Evolutionary conservation across 2,329 filamentous ascomycete species (phyloP).

Genomic region (Cordyceps cicadae): DNA sequence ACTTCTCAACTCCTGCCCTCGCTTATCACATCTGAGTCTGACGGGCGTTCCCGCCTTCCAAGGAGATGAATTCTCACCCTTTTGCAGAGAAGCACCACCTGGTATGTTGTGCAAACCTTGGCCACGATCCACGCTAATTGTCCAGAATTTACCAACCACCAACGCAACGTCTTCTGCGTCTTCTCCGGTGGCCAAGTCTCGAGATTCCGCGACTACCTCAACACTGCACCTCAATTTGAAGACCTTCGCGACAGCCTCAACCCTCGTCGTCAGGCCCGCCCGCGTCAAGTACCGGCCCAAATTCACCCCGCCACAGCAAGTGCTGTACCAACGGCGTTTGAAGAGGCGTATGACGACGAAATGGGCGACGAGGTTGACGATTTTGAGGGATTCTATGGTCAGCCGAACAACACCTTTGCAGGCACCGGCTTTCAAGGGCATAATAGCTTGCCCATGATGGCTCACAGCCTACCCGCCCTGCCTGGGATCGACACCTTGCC

Average conservation of each 20-base stretch:
- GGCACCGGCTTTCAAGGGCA: not conserved
- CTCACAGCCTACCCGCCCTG: constrained; percentile 4
- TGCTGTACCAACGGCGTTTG: constrained; percentile 19
- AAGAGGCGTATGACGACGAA: constrained; percentile 34
- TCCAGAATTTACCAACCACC: constrained; percentile 86
- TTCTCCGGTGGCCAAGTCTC: constrained; percentile 84
- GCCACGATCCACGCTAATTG: constrained; percentile 19
- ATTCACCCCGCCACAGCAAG: constrained; percentile 13
- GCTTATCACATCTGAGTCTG: constrained; percentile 86
- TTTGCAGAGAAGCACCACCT: constrained; percentile 76
- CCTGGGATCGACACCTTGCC: not conserved
- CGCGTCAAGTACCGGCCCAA: constrained; percentile 3
- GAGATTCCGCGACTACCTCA: constrained; percentile 70
- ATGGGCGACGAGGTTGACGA: constrained; percentile 38
- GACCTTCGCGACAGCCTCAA: constrained; percentile 30
- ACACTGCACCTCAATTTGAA: constrained; percentile 42
- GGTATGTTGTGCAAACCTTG: constrained; percentile 34
- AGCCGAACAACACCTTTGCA: not conserved
- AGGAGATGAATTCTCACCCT: constrained; percentile 71
- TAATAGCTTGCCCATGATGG: constrained; percentile 2
- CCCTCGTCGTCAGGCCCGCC: constrained; percentile 13
- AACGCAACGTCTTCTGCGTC: constrained; percentile 92
- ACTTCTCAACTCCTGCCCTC: constrained; percentile 82
- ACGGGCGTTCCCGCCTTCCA: constrained; percentile 91
- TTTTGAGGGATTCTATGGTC: constrained; percentile 27